Conservation (phyloP, 2,329 filamentous ascomycete genomes). For the Fusarium avenaceum region DNA sequence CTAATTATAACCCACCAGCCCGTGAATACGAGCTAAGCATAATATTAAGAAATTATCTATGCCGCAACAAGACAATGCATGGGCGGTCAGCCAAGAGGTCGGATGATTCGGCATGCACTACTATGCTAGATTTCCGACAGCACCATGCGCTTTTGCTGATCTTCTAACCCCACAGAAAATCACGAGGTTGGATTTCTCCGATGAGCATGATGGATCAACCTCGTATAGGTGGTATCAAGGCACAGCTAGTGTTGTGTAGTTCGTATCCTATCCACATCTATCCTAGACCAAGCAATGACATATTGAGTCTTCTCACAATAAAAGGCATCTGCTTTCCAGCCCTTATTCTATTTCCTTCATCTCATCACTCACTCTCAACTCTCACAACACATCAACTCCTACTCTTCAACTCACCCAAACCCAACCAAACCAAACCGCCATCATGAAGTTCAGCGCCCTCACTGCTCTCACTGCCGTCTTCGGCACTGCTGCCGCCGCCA, state of each 20-base stretch:
- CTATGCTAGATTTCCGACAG: neutral
- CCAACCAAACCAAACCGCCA: conserved; percentile 25
- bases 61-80: conserved; percentile 6
- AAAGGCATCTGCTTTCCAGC: conserved; percentile 22
- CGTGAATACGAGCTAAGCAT: conserved; percentile 25
- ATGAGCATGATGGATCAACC: conserved; percentile 7
- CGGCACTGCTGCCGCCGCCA: conserved; percentile 49
- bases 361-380: conserved; percentile 2
- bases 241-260: conserved; percentile 21
- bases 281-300: neutral
- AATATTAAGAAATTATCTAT: conserved; percentile 8
- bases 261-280: conserved; percentile 18
- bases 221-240: conserved; percentile 14
- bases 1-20: conserved; percentile 13
- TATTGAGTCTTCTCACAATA: neutral
- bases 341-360: conserved; percentile 1
- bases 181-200: conserved; percentile 14
- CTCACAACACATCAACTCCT: neutral
- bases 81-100: neutral
- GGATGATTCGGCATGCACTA: conserved; percentile 1
- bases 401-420: neutral
- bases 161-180: conserved; percentile 11
- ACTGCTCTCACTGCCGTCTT: conserved; percentile 51
- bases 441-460: conserved; percentile 50
- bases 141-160: neutral